Conservation (phyloP, 2,329 filamentous ascomycete genomes). For the Calonectria hongkongensis region DNA sequence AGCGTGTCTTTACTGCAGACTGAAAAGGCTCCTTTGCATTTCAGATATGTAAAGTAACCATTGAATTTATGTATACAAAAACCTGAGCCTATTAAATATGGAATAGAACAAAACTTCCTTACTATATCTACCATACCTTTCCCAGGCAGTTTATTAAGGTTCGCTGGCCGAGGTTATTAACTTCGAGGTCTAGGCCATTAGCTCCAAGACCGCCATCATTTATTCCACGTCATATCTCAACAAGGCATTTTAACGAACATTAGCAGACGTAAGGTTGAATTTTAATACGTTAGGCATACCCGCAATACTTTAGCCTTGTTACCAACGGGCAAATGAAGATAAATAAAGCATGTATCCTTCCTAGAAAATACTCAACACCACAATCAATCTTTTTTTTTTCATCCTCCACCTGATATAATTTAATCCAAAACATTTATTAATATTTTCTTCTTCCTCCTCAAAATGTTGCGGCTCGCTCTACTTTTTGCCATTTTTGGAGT, state of each 20-base stretch:
- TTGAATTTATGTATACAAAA: neutral
- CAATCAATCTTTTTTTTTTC: neutral
- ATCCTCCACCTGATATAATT: neutral
- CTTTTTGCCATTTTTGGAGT: neutral
- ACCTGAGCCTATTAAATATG: neutral
- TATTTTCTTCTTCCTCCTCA: neutral
- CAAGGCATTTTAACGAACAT: neutral
- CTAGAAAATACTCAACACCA: neutral
- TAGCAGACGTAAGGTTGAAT: neutral
- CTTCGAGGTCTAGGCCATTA: neutral
- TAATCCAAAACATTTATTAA: neutral
- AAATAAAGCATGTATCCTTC: neutral
- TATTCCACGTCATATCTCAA: neutral
- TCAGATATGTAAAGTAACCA: neutral
- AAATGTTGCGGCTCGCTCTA: neutral
- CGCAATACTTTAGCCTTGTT: neutral
- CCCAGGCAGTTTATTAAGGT: too few species aligned
- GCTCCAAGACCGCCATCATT: neutral
- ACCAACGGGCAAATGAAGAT: neutral
- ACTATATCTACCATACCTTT: too few species aligned
- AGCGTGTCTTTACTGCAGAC: too few species aligned
- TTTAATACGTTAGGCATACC: neutral
- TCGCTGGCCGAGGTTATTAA: neutral
- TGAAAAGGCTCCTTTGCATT: too few species aligned
- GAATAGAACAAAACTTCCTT: too few species aligned